Conservation (phyloP, 768 basidiomycete genomes). For the Chiua virens region DNA sequence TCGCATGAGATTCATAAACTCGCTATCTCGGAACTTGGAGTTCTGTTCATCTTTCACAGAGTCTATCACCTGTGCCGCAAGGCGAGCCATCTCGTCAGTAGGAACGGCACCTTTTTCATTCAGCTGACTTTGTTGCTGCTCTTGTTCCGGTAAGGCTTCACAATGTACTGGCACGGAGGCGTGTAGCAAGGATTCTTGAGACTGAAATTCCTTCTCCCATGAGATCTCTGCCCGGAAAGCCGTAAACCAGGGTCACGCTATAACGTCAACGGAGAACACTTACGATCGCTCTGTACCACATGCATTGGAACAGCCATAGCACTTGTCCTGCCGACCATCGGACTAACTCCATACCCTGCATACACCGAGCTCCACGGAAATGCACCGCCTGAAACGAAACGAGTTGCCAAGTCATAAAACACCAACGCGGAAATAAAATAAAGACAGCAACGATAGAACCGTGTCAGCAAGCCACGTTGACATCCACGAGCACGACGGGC, state of each 20-base stretch:
- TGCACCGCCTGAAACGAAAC: slow-evolving; percentile 32
- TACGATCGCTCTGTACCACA: slow-evolving; percentile 43
- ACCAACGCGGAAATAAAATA: background rate
- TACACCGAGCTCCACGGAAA: slow-evolving; percentile 42
- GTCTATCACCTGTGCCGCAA: slow-evolving; percentile 76
- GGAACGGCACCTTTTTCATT: slow-evolving; percentile 28
- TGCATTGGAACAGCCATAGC: slow-evolving; percentile 19
- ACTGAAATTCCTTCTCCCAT: slow-evolving; percentile 69
- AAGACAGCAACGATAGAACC: background rate
- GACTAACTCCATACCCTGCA: slow-evolving; percentile 38
- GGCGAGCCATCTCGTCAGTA: slow-evolving; percentile 71
- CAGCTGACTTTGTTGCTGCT: slow-evolving; percentile 12
- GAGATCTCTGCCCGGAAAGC: slow-evolving; percentile 16
- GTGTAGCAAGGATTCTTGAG: slow-evolving; percentile 48
- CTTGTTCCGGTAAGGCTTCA: slow-evolving; percentile 9
- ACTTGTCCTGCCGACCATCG: slow-evolving; percentile 36
- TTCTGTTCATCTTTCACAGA: slow-evolving; percentile 74
- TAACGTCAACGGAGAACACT: slow-evolving; percentile 17
- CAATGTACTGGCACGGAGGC: slow-evolving; percentile 12
- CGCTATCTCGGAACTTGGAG: slow-evolving; percentile 82
- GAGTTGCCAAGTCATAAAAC: background rate
- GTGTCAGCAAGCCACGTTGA: slow-evolving; percentile 3
- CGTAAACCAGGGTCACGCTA: background rate
- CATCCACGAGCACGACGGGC: slow-evolving; percentile 1
- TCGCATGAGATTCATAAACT: slow-evolving; percentile 84